These are phyloP conservation scores for Camelina neglecta DNA, from an alignment of 345 rosid species.

Conservation along the genomic window DNA sequence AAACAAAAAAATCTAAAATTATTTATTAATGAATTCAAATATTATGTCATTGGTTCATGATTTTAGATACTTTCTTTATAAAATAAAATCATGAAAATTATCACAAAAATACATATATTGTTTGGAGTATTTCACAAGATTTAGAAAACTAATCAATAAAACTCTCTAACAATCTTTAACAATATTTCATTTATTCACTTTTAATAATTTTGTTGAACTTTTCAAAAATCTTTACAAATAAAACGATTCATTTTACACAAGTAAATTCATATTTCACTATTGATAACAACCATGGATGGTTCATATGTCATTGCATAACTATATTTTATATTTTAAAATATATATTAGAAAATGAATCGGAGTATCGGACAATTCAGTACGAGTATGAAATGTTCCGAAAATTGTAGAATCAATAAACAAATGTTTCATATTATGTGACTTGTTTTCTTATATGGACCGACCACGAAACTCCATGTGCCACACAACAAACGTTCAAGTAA, in stretches of 20 bases:
- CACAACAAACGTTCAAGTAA: conserved; percentile 21
- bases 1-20: no score
- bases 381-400: background rate
- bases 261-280: conserved; percentile 25
- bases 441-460: conserved; percentile 32
- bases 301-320: conserved; percentile 34
- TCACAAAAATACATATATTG: no score
- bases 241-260: conserved; percentile 32
- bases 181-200: no score
- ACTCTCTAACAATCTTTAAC: no score
- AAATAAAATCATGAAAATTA: no score
- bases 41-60: no score
- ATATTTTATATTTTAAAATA: background rate
- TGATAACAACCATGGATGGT: conserved; percentile 32
- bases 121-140: no score
- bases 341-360: background rate
- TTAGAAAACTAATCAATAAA: no score
- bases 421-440: conserved; percentile 23
- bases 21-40: no score
- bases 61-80: no score
- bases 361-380: background rate
- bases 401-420: conserved; percentile 7
- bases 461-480: conserved; percentile 37
- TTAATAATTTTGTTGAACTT: no score
- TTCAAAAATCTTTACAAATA: no score